Evolutionary conservation across 257 asterid genomes (phyloP).

Genomic region (Solanum lycopersicoides): DNA sequence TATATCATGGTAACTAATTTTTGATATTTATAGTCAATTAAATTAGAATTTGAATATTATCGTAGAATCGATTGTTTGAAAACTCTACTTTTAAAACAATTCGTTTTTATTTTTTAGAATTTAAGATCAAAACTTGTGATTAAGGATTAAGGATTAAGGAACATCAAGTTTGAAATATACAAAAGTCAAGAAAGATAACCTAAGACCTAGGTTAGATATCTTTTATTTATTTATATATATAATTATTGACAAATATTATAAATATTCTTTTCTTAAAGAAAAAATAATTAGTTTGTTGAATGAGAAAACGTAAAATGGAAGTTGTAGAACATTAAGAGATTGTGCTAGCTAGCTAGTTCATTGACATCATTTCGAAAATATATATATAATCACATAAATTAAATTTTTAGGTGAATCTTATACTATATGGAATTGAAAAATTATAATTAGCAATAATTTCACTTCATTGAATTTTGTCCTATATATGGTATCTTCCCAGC

Average conservation of each 20-base stretch:
- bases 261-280: background rate
- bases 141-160: too few species aligned
- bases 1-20: too few species aligned
- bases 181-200: background rate
- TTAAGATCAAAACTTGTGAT: too few species aligned
- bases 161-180: too few species aligned
- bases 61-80: too few species aligned
- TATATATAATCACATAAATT: background rate
- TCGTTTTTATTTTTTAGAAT: too few species aligned
- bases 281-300: background rate
- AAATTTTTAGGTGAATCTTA: slow-evolving; percentile 1
- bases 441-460: slow-evolving; percentile 8
- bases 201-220: background rate
- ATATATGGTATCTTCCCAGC: background rate
- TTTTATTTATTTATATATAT: background rate
- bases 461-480: slow-evolving; percentile 5
- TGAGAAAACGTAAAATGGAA: slow-evolving; percentile 1
- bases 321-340: background rate
- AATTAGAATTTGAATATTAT: too few species aligned
- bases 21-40: too few species aligned
- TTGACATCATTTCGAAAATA: background rate
- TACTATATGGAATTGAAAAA: background rate
- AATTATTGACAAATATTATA: background rate
- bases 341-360: background rate
- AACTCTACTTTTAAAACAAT: too few species aligned